Evolutionary conservation across 257 asterid species (phyloP), one percentile per base, ranked within the genome.

Genomic region (Nicotiana noctiflora): DNA sequence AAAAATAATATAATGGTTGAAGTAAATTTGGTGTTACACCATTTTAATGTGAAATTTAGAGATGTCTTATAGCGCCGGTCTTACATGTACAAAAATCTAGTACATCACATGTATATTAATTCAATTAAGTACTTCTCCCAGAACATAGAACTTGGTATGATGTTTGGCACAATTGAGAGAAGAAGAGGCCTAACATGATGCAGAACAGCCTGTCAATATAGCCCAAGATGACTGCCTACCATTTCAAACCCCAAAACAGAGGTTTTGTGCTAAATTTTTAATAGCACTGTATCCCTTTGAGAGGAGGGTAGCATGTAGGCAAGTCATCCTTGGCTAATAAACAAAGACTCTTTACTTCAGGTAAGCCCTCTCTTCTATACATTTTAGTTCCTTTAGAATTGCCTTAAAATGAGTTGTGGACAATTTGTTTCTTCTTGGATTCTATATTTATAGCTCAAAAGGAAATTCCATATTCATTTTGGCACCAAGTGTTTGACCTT

Each of bases 181-280:
- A 76, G 53, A 76, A 76, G 80, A 76, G 80, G 80, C n/a, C 80
- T 76, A 37, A n/a, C n/a, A n/a, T n/a, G n/a, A n/a, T n/a, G n/a
- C n/a, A n/a, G n/a, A n/a, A n/a, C n/a, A n/a, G 23, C 80, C 6
- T 76, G 80, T n/a, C n/a, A n/a, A n/a, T n/a, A n/a, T n/a, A n/a
- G n/a, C n/a, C n/a, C n/a, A n/a, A n/a, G n/a, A n/a, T 23, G 44
- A 57, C 81, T 57, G 40, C 72, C 81, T 34, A 77, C 3, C 81
- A 77, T 32, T 31, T 32, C 72, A 77, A n/a, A 77, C 37, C 37
- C 77, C 60, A 44, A 51, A 72, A 72, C 14, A 57, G 13, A 44
- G 40, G 31, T 29, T 29, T 29, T 29, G 2, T 29, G 31, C 31
- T 29, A 29, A 29, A 29, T 29, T 29, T 1, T 29, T 29, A 29